phyloP scores from a whole-genome alignment of 2,329 filamentous ascomycete genomes.

The Helminthosporium solani region DNA sequence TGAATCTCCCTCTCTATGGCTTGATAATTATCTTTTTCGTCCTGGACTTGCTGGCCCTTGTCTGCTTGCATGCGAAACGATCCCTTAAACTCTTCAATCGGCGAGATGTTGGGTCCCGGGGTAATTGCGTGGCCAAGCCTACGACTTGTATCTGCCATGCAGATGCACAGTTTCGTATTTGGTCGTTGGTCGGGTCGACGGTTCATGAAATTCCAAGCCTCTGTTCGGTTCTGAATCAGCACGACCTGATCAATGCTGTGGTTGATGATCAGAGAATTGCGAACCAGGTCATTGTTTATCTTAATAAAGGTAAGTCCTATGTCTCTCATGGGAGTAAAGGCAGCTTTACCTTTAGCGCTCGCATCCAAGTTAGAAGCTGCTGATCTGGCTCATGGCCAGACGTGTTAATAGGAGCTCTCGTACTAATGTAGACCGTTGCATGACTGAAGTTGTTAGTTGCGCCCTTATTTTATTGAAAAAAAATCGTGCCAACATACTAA shows the following conservation, averaged over 20 bases:
- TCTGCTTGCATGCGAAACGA: slow-evolving; percentile 78
- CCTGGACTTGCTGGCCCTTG: slow-evolving; percentile 64
- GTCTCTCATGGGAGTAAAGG: neutral
- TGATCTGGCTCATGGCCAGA: slow-evolving; percentile 71
- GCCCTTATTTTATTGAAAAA: neutral
- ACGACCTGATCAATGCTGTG: slow-evolving; percentile 81
- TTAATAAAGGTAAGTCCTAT: slow-evolving; percentile 17
- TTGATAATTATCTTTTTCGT: slow-evolving; percentile 51
- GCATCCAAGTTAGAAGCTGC: slow-evolving; percentile 73
- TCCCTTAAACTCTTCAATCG: slow-evolving; percentile 55
- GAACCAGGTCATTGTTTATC: slow-evolving; percentile 76
- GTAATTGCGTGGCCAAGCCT: slow-evolving; percentile 56
- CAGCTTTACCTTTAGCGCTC: slow-evolving; percentile 62
- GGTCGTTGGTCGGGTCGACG: slow-evolving; percentile 50
- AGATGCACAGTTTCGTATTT: slow-evolving; percentile 74
- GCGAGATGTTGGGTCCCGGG: slow-evolving; percentile 47
- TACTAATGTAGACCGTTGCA: slow-evolving; percentile 66
- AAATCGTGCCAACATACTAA: slow-evolving; percentile 43
- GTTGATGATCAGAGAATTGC: slow-evolving; percentile 80
- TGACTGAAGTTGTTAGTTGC: slow-evolving; percentile 31
- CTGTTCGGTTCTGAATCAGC: slow-evolving; percentile 66
- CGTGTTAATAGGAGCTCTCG: slow-evolving; percentile 57
- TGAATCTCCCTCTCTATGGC: slow-evolving; percentile 50
- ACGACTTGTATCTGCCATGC: slow-evolving; percentile 64
- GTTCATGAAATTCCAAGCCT: slow-evolving; percentile 69